phyloP scores from a whole-genome alignment of 2,329 filamentous ascomycete species.

The Pyricularia grisea region DNA sequence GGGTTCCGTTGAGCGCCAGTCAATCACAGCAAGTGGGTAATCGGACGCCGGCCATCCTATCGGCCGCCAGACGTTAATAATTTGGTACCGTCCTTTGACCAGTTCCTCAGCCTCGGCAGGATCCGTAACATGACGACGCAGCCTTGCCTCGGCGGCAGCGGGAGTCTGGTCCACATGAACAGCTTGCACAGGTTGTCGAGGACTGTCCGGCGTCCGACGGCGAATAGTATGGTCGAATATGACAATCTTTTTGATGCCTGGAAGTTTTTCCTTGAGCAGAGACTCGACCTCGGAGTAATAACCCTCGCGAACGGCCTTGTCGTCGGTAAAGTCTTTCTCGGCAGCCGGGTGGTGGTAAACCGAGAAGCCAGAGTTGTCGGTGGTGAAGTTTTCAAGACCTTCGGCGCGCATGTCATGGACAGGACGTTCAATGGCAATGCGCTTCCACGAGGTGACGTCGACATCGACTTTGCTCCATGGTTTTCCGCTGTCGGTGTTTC shows the following conservation, averaged over 20 bases:
- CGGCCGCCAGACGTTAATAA: slow-evolving; percentile 65
- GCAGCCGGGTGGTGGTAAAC: slow-evolving; percentile 40
- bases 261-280: slow-evolving; percentile 43
- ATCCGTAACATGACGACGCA: slow-evolving; percentile 48
- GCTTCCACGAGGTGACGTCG: slow-evolving; percentile 41
- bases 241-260: slow-evolving; percentile 48
- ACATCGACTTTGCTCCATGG: slow-evolving; percentile 59
- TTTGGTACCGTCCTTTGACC: slow-evolving; percentile 49
- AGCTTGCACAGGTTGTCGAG: slow-evolving; percentile 57
- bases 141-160: slow-evolving; percentile 48
- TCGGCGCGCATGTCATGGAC: slow-evolving; percentile 46
- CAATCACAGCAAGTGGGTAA: slow-evolving; percentile 54
- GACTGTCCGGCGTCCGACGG: slow-evolving; percentile 38
- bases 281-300: slow-evolving; percentile 56
- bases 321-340: slow-evolving; percentile 46
- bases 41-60: slow-evolving; percentile 53
- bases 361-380: slow-evolving; percentile 49
- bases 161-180: slow-evolving; percentile 68
- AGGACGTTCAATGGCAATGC: slow-evolving; percentile 31
- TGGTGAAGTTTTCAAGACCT: slow-evolving; percentile 42
- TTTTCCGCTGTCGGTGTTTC: slow-evolving; percentile 27
- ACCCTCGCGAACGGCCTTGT: slow-evolving; percentile 38
- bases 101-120: slow-evolving; percentile 45
- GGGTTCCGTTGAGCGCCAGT: slow-evolving; percentile 50
- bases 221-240: slow-evolving; percentile 69